Conservation (phyloP, 345 rosid genomes). For the Cardamine resedifolia region DNA sequence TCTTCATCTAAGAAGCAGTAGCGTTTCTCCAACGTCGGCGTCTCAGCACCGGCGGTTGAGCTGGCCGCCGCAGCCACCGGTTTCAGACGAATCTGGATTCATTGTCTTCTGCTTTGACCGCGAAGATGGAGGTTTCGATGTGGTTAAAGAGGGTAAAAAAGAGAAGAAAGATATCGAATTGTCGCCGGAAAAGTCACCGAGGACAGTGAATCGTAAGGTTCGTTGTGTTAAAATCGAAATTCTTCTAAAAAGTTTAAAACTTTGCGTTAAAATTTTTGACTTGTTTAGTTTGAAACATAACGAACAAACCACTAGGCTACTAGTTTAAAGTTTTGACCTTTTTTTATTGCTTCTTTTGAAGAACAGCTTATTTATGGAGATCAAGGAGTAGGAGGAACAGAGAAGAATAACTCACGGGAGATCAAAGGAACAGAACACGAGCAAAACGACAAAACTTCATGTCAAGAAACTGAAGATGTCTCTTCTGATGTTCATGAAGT, state of each 20-base stretch:
- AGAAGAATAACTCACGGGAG: conserved; percentile 2
- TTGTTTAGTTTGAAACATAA: background rate
- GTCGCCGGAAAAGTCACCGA: conserved; percentile 23
- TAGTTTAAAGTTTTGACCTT: background rate
- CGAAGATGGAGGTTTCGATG: conserved; percentile 63
- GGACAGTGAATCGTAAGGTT: conserved; percentile 47
- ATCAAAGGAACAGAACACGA: conserved; percentile 13
- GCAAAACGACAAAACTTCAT: background rate
- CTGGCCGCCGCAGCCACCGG: conserved; percentile 34
- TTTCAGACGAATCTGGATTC: conserved; percentile 54
- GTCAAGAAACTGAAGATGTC: conserved; percentile 33
- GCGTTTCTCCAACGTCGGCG: conserved; percentile 34
- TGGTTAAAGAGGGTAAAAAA: conserved; percentile 45
- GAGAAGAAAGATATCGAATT: conserved; percentile 31
- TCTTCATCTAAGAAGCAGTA: conserved; percentile 33
- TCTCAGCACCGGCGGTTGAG: conserved; percentile 29
- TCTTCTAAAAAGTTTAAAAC: background rate
- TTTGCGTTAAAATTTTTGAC: background rate
- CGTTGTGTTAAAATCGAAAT: background rate
- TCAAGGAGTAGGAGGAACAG: conserved; percentile 17
- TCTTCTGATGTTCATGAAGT: conserved; percentile 25
- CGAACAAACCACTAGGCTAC: background rate
- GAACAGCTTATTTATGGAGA: conserved; percentile 43
- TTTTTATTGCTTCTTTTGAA: background rate
- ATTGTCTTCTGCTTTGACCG: conserved; percentile 62